Evolutionary conservation across 495 filamentous ascomycete species (phyloP).

Genomic region (Trichoderma erinaceum): DNA sequence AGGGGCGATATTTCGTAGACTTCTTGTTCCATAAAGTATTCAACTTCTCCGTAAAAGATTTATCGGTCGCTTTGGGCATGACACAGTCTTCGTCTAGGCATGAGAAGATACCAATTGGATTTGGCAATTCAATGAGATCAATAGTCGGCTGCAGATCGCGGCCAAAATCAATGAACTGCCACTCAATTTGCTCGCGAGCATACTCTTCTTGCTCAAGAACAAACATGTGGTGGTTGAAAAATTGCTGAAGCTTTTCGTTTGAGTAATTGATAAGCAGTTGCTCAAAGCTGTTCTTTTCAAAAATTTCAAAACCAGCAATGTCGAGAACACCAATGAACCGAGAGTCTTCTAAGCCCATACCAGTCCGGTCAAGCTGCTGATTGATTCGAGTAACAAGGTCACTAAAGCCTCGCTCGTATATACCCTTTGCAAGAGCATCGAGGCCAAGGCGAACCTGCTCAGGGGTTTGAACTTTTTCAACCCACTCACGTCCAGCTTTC

Average conservation of each 20-base stretch:
- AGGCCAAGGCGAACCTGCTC: slow-evolving; percentile 89
- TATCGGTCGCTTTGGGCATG: slow-evolving; percentile 98
- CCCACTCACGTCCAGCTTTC: slow-evolving; percentile 94
- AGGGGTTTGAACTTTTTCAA: slow-evolving; percentile 94
- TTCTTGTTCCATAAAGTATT: slow-evolving; percentile 96
- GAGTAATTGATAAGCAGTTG: slow-evolving; percentile 99
- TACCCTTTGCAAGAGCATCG: slow-evolving; percentile 91
- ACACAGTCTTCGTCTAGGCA: slow-evolving; percentile 97
- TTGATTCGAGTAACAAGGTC: slow-evolving; percentile 91
- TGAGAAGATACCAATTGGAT: slow-evolving; percentile 97
- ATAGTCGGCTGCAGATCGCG: slow-evolving; percentile 97
- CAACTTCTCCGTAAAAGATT: slow-evolving; percentile 93
- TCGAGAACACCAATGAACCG: slow-evolving; percentile 97
- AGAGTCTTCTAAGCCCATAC: slow-evolving; percentile 73
- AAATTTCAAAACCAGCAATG: slow-evolving; percentile 99
- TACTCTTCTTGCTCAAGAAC: slow-evolving; percentile 99
- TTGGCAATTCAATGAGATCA: slow-evolving; percentile 90
- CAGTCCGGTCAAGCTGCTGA: slow-evolving; percentile 74
- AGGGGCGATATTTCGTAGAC: slow-evolving; percentile 84
- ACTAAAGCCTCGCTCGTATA: slow-evolving; percentile 94
- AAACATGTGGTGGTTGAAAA: slow-evolving; percentile 99
- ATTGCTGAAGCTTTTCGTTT: slow-evolving; percentile 98
- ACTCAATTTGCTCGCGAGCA: slow-evolving; percentile 95
- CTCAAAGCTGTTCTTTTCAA: slow-evolving; percentile 97
- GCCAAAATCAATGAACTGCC: slow-evolving; percentile 99